Base-by-base conservation (phyloP, 1,284 basidiomycete species). In the Moesziomyces parantarcticus region DNA sequence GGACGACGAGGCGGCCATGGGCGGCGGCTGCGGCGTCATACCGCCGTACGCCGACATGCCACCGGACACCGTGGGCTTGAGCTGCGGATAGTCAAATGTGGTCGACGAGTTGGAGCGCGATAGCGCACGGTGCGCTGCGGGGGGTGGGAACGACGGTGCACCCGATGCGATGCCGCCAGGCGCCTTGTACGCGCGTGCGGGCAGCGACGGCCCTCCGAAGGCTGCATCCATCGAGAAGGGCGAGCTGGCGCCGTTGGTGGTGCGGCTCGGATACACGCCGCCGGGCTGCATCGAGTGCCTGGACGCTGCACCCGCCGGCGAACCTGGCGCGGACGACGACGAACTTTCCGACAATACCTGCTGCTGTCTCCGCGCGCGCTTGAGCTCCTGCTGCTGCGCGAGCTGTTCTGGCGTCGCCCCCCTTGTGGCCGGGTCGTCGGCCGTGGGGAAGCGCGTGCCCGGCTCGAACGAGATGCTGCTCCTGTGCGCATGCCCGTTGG, bases 51-150 rank as follows among this genome's bases (percentile, higher is more conserved):
- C 55, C 13, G 66, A 69, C 14, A 40, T n/a, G n/a, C 36, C 47
- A 16, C 49, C 64, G 10, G 64, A 36, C 0, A 50, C 49, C 3
- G 55, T 55, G 32, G 55, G 58, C 52, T 65, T 63, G 43, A 80
- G 63, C 45, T 77, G 76, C 3, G 78, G 78, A 47, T 80, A 80
- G 41, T 80, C 78, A 46, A 80, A 80, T 0, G 65, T 58, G 42
- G 55, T 34, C 2, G 69, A 50, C 29, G 68, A 72, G 51, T 61
- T 68, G 51, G 55, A 56, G 25, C 67, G 64, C 44, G 61, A 71
- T 0, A 65, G 58, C n/a, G 70, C 51, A 16, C 64, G 64, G 18
- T 68, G 60, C 18, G 64, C 59, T 26, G 66, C 66, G 14, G 63
- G 48, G 6, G 75, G 75, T 23, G 75, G 75, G 46, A 76, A 76